Base-by-base conservation (phyloP, 495 filamentous ascomycete species). In the Lasiosphaeria miniovina region DNA sequence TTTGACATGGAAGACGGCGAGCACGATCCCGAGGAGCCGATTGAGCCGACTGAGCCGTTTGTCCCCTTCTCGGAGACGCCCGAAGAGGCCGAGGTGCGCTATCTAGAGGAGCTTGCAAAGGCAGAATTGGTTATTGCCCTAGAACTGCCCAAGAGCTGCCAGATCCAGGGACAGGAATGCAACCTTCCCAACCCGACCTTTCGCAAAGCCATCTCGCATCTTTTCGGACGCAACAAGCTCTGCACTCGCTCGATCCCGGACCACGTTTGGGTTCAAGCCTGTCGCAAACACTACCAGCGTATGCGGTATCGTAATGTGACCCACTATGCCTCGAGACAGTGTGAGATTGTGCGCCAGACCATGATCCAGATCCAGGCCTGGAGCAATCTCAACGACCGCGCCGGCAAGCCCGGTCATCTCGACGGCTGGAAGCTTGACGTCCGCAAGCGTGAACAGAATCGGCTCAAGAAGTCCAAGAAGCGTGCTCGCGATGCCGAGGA, bases 201-300 rank as follows among this genome's bases (percentile, higher is more conserved):
- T 17, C 83, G 91, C 38, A 96, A 96, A 68, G 81, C 88, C 7
- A 85, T 95, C 36, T 91, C 89, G 0, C 89, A 96, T 61, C 79
- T 93, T 59, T 94, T 96, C 65, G 91, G 91, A n/a, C 82, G 91
- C 11, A 96, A 96, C 78, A 96, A 96, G 72, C 73, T 75, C 1
- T 84, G 82, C 45, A 95, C 91, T 0, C 81, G 85, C 14, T 71
- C 74, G 4, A 86, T 96, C 46, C 88, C 89, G 0, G 62, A 77
- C 0, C 57, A 80, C 0, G 76, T 88, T 14, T 93, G 88, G 89
- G 79, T 88, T 0, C 79, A 85, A 50, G 86, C 82, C 65, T 96
- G 92, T 66, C 82, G 91, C 1, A 94, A 93, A 66, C 88, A 93
- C 65, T 96, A 96, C 71, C 91, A 96, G 71, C 86, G 89, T 0